These are phyloP conservation scores for Biscogniauxia sp. DNA, from an alignment of 2,329 filamentous ascomycete genomes.

Conservation along the genomic window DNA sequence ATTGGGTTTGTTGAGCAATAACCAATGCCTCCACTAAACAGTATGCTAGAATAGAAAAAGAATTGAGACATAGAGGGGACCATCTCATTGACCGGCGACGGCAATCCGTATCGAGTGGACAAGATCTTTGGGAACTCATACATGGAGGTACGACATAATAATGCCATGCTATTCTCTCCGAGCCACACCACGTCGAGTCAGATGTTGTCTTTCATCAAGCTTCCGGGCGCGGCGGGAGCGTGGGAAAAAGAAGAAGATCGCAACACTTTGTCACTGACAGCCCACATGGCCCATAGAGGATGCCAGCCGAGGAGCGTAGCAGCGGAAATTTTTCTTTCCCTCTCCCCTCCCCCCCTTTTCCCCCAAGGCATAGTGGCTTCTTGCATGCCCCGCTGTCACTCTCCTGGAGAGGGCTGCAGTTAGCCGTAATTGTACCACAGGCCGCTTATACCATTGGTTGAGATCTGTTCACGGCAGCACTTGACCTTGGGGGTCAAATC, in stretches of 20 bases:
- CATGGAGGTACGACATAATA: conserved; percentile 1
- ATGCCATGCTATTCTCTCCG: conserved; percentile 2
- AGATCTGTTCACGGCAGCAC: conserved; percentile 18
- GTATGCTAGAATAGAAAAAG: not conserved
- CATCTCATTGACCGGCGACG: conserved; percentile 1
- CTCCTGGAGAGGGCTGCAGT: conserved; percentile 26
- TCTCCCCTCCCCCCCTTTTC: too few relatives aligned
- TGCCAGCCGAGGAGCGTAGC: conserved; percentile 4
- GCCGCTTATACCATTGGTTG: conserved; percentile 23
- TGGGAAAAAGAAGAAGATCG: conserved; percentile 8
- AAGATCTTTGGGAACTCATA: not conserved
- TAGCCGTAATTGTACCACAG: conserved; percentile 25
- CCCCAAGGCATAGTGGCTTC: conserved; percentile 19
- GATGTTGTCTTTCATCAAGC: conserved; percentile 9
- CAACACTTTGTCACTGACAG: conserved; percentile 11
- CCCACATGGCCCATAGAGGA: conserved; percentile 15
- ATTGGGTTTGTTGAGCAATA: not conserved
- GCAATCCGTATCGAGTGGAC: conserved; percentile 19
- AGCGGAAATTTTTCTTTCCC: conserved; percentile 25
- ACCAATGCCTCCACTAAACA: not conserved
- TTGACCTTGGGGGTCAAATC: conserved; percentile 21
- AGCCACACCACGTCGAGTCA: conserved; percentile 2
- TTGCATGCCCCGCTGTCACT: conserved; percentile 31
- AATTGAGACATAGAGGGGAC: not conserved
- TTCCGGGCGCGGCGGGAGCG: conserved; percentile 11